Evolutionary conservation across 129 eudicot species (phyloP).

Genomic region (Cynara cardunculus): DNA sequence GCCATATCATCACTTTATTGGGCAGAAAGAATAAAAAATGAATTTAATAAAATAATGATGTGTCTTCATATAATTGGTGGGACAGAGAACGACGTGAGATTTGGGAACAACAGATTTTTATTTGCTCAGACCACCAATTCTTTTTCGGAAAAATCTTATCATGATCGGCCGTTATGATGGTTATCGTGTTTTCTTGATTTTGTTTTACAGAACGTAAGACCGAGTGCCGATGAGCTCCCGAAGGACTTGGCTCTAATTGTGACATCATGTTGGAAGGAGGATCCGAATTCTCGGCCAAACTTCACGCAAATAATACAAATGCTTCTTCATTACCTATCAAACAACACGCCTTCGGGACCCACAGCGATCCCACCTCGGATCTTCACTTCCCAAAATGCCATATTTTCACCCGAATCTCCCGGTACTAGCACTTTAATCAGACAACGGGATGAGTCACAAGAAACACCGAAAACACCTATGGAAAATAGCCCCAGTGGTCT

Average conservation of each 20-base stretch:
- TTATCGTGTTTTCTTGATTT: constrained; percentile 2
- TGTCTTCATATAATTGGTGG: not conserved
- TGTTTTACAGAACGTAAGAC: constrained; percentile 65
- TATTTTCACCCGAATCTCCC: constrained; percentile 65
- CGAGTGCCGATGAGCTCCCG: constrained; percentile 72
- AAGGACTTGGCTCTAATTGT: constrained; percentile 71
- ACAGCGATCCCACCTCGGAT: constrained; percentile 44
- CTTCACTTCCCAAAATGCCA: constrained; percentile 48
- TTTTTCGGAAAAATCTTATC: not conserved
- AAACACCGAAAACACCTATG: constrained; percentile 50
- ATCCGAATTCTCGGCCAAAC: constrained; percentile 71
- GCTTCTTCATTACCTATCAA: constrained; percentile 64
- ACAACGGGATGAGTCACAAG: constrained; percentile 32
- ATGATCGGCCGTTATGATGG: not conserved
- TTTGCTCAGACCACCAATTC: not conserved
- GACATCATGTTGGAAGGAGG: constrained; percentile 83
- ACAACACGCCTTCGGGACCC: constrained; percentile 44
- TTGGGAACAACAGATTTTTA: not conserved
- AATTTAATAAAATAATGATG: not conserved
- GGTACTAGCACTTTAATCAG: constrained; percentile 68
- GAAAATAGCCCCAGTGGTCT: constrained; percentile 41
- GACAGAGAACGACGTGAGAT: not conserved
- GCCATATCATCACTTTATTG: not conserved
- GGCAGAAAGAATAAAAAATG: not conserved
- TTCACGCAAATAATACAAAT: constrained; percentile 79